Conservation (phyloP, 352 stramenopile species). For the Thalassiosira mediterranea region DNA sequence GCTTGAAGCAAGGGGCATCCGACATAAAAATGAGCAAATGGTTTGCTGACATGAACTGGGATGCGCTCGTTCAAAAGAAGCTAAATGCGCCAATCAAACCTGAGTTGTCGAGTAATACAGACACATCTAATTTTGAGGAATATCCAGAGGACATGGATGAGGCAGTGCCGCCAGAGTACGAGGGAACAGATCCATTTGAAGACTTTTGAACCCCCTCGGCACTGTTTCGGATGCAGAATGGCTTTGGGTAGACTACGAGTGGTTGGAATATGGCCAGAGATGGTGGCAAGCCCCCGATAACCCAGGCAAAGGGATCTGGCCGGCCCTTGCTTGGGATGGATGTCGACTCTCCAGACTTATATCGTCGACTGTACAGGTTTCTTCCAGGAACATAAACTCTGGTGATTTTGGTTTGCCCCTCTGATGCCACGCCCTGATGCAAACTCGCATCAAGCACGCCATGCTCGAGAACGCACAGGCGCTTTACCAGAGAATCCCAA, state of each 20-base stretch:
- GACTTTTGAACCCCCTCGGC: conserved; percentile 91
- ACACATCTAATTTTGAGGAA: conserved; percentile 97
- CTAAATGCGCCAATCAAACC: conserved; percentile 92
- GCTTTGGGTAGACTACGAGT: not conserved
- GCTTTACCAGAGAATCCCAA: no score
- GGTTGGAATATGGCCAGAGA: not conserved
- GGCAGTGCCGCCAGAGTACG: conserved; percentile 88
- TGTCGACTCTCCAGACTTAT: no score
- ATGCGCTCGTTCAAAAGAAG: conserved; percentile 89
- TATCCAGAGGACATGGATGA: conserved; percentile 94
- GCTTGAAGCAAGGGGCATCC: conserved; percentile 92
- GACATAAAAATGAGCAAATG: conserved; percentile 98
- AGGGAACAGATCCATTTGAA: conserved; percentile 91
- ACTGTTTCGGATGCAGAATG: no score
- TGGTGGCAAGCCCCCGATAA: no score
- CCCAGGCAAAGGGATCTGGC: no score
- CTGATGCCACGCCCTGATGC: no score
- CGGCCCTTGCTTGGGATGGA: no score
- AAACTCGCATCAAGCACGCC: no score
- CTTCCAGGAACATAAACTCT: no score
- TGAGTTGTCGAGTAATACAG: conserved; percentile 88
- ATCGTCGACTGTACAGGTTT: no score
- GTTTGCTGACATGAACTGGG: conserved; percentile 91
- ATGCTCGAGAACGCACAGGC: no score
- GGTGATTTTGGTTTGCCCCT: no score